phyloP scores from a whole-genome alignment of 2,329 filamentous ascomycete genomes.

The Whalleya microplaca region DNA sequence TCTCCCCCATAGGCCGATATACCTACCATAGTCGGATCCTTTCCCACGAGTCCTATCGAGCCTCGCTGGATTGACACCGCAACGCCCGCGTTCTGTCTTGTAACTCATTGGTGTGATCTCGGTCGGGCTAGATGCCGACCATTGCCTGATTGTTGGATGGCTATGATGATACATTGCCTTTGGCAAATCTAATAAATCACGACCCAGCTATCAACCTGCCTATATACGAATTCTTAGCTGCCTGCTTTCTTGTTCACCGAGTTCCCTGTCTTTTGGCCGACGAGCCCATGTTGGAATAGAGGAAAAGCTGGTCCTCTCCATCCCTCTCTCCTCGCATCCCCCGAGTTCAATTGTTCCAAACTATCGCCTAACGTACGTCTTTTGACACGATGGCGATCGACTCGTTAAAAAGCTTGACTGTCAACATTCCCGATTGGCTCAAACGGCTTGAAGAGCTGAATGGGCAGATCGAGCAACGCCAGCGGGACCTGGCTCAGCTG shows the following conservation, averaged over 20 bases:
- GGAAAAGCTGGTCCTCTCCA: slow-evolving; percentile 3
- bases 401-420: slow-evolving; percentile 57
- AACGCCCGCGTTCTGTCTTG: slow-evolving; percentile 1
- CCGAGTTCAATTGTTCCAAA: neutral
- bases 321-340: slow-evolving; percentile 5
- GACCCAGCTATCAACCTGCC: neutral
- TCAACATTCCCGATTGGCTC: slow-evolving; percentile 64
- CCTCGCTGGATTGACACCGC: slow-evolving; percentile 7
- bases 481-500: slow-evolving; percentile 61
- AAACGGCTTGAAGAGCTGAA: slow-evolving; percentile 62
- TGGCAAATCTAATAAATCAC: slow-evolving; percentile 14
- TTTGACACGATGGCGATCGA: slow-evolving; percentile 52
- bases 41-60: slow-evolving; percentile 5
- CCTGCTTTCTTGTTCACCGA: slow-evolving; percentile 11
- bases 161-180: slow-evolving; percentile 3
- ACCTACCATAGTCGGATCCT: neutral
- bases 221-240: slow-evolving; percentile 4
- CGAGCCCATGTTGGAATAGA: slow-evolving; percentile 14
- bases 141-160: neutral
- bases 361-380: neutral
- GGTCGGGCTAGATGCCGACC: slow-evolving; percentile 15
- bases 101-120: slow-evolving; percentile 11
- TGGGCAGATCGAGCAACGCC: slow-evolving; percentile 63
- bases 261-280: neutral
- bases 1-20: too few relatives aligned